phyloP scores from a whole-genome alignment of 768 basidiomycete genomes.

The Phaffia tasmanica region DNA sequence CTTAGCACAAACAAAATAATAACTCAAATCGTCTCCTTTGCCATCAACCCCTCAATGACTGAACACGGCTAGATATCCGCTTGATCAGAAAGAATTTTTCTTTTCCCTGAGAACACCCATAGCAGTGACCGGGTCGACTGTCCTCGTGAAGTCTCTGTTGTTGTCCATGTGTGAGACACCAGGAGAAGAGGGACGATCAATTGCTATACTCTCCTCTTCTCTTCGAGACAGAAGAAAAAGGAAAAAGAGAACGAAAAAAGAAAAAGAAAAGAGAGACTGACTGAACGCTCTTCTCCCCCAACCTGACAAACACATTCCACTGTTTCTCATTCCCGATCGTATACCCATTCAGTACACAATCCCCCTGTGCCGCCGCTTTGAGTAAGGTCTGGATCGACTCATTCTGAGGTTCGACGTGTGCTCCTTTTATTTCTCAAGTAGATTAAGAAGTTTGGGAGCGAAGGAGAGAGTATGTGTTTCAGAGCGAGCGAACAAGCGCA shows the following conservation, averaged over 20 bases:
- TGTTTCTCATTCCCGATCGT: conserved; percentile 26
- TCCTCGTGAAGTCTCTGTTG: background rate
- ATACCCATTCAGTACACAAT: conserved; percentile 13
- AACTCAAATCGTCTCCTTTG: background rate
- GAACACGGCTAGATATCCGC: background rate
- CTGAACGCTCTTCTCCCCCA: conserved; percentile 8
- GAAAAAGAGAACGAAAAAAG: background rate
- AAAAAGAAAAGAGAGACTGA: background rate
- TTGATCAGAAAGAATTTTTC: conserved; percentile 18
- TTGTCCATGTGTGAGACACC: no score
- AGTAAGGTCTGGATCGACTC: background rate
- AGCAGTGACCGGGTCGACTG: conserved; percentile 5
- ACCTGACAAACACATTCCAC: conserved; percentile 24
- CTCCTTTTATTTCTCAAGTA: background rate
- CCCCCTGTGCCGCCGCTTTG: conserved; percentile 11
- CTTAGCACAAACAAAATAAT: no score
- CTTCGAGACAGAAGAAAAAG: background rate
- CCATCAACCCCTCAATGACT: background rate
- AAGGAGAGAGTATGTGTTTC: no score
- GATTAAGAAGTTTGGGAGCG: no score
- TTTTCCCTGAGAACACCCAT: conserved; percentile 19
- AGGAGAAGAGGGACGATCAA: background rate
- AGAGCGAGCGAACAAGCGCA: no score
- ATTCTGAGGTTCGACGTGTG: conserved; percentile 21
- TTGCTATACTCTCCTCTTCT: background rate